These are phyloP conservation scores for Fusarium tupiense DNA, from an alignment of 2,329 filamentous ascomycete genomes.

Conservation along the genomic window DNA sequence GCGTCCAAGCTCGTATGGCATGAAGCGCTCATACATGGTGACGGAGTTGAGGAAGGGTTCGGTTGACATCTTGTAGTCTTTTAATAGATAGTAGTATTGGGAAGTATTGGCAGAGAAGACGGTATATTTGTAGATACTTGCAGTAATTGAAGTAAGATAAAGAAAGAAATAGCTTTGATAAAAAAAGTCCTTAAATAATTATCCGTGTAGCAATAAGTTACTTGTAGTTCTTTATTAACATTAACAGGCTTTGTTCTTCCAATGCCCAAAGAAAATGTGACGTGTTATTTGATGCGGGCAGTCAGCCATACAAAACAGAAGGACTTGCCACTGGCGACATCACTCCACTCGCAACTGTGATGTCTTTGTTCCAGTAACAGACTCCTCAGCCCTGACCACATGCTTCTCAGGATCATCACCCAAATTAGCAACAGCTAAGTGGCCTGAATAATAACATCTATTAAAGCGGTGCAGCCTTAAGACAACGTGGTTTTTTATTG, in stretches of 20 bases:
- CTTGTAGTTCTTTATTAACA: background rate
- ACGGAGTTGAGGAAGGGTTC: background rate
- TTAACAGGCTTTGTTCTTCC: background rate
- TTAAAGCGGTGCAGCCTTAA: no score
- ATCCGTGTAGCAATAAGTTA: fast-evolving
- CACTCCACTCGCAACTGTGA: fast-evolving
- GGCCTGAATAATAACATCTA: fast-evolving
- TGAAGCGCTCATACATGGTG: background rate
- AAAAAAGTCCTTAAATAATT: background rate
- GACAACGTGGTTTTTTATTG: background rate
- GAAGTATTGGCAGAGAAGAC: background rate
- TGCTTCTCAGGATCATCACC: background rate
- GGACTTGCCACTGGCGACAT: background rate
- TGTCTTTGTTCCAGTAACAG: background rate
- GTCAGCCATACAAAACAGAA: background rate
- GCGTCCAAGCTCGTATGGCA: background rate
- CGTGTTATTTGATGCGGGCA: background rate
- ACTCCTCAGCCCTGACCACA: background rate
- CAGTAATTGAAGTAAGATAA: background rate
- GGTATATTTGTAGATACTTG: background rate
- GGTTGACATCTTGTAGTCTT: background rate
- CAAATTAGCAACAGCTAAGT: background rate
- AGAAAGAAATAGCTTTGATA: background rate
- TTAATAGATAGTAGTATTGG: fast-evolving
- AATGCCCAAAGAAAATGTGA: no score